Conservation (phyloP, 805 yeast genomes). For the Ogataea haglerorum region DNA sequence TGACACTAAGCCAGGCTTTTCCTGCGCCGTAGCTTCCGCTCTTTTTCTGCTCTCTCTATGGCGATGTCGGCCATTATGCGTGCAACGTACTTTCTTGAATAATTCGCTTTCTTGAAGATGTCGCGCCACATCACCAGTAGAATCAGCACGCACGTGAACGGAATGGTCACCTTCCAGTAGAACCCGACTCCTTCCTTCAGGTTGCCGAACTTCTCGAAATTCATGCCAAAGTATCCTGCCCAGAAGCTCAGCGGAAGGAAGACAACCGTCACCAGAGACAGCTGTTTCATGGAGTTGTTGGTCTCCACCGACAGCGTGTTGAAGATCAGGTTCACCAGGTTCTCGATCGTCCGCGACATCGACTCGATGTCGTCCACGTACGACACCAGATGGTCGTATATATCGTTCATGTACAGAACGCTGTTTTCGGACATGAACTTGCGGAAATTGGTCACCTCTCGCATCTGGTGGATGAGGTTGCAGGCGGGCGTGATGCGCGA, state of each 20-base stretch:
- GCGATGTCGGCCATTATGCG: constrained; percentile 9
- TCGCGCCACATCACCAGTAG: constrained; percentile 35
- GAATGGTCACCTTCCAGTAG: constrained; percentile 47
- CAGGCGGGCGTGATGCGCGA: constrained; percentile 47
- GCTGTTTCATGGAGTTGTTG: constrained; percentile 50
- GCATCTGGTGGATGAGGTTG: constrained; percentile 43
- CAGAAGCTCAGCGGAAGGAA: constrained; percentile 57
- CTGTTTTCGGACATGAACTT: constrained; percentile 40
- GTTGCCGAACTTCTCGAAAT: constrained; percentile 42
- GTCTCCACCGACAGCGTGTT: constrained; percentile 56
- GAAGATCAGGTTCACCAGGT: constrained; percentile 49
- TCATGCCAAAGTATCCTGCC: constrained; percentile 63
- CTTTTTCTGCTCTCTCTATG: constrained; percentile 2
- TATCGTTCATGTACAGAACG: constrained; percentile 50
- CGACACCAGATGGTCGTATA: constrained; percentile 51
- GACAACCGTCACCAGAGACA: constrained; percentile 55
- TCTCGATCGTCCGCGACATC: constrained; percentile 50
- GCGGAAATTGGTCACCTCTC: constrained; percentile 34
- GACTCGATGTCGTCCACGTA: constrained; percentile 52
- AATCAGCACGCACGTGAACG: constrained; percentile 37
- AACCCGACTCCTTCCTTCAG: constrained; percentile 37
- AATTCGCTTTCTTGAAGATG: constrained; percentile 7
- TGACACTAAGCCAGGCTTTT: background rate
- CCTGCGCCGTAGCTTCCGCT: background rate
- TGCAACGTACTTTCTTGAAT: constrained; percentile 5